phyloP scores from a whole-genome alignment of 257 asterid species.

The Apocynum venetum region DNA sequence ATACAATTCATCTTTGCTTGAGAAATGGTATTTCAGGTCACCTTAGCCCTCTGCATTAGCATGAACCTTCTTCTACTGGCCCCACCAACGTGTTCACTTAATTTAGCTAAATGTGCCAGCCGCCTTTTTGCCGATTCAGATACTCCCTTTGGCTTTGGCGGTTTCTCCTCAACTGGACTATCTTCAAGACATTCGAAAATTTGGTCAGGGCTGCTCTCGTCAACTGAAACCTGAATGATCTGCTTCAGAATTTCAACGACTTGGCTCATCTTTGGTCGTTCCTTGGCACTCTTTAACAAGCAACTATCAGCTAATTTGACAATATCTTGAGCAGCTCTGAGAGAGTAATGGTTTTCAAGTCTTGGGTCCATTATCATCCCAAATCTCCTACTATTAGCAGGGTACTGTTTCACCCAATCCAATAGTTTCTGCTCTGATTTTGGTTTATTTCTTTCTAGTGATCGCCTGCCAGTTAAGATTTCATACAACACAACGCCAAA shows the following conservation, averaged over 20 bases:
- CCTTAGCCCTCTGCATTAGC: slow-evolving; percentile 72
- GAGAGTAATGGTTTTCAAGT: slow-evolving; percentile 57
- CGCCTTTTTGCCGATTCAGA: slow-evolving; percentile 73
- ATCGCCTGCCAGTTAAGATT: slow-evolving; percentile 72
- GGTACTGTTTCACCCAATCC: slow-evolving; percentile 73
- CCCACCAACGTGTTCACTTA: slow-evolving; percentile 70
- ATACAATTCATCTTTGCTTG: not conserved
- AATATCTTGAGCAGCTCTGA: slow-evolving; percentile 49
- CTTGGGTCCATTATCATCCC: slow-evolving; percentile 64
- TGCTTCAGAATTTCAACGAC: slow-evolving; percentile 68
- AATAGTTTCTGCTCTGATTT: slow-evolving; percentile 71
- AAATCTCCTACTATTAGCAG: slow-evolving; percentile 55
- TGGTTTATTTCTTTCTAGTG: slow-evolving; percentile 72
- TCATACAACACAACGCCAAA: slow-evolving; percentile 88
- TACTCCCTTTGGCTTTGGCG: slow-evolving; percentile 24
- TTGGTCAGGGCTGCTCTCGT: slow-evolving; percentile 35
- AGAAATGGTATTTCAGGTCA: slow-evolving; percentile 18
- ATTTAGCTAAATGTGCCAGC: slow-evolving; percentile 66
- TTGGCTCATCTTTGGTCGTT: slow-evolving; percentile 82
- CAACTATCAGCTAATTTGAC: slow-evolving; percentile 76
- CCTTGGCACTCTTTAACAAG: slow-evolving; percentile 59
- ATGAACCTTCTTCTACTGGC: slow-evolving; percentile 50
- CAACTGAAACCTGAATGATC: slow-evolving; percentile 32
- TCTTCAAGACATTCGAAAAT: slow-evolving; percentile 33
- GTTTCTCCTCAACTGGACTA: slow-evolving; percentile 30